These are phyloP conservation scores for Dioscorea alata DNA, from an alignment of 106 monocot genomes.

Conservation along the genomic window DNA sequence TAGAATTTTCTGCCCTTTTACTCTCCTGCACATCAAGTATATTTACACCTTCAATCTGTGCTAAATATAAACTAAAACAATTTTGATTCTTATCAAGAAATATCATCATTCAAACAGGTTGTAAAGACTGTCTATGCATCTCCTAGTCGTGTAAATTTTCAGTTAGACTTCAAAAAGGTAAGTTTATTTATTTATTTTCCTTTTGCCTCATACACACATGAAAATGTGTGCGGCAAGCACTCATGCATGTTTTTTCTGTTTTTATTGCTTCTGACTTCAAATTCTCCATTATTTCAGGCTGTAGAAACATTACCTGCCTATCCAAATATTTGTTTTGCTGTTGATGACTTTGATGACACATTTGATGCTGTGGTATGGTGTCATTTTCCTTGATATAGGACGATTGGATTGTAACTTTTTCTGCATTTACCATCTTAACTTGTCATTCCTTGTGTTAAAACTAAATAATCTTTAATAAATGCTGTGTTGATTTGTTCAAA, in stretches of 20 bases:
- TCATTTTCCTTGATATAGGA: too few relatives aligned
- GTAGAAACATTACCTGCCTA: conserved; percentile 84
- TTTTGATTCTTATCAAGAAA: not conserved
- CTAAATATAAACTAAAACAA: not conserved
- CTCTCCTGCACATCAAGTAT: not conserved
- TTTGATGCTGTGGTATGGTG: conserved; percentile 90
- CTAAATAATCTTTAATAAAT: not conserved
- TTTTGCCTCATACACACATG: too few relatives aligned
- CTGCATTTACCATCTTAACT: not conserved
- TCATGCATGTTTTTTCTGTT: not conserved
- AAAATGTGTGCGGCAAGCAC: too few relatives aligned
- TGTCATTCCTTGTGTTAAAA: not conserved
- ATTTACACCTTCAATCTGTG: not conserved
- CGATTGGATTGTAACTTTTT: not conserved
- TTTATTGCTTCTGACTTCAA: conserved; percentile 3
- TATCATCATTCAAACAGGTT: conserved; percentile 42
- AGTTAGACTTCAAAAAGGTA: conserved; percentile 80
- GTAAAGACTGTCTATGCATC: conserved; percentile 98
- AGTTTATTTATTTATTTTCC: not conserved
- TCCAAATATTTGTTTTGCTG: conserved; percentile 92
- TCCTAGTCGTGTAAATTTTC: conserved; percentile 94
- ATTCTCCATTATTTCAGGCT: conserved; percentile 40
- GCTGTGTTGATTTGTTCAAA: not conserved
- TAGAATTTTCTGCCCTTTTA: not conserved
- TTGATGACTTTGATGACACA: conserved; percentile 98